A percentile compares a stretch with the other conserved stretches of the same genome.
These are phyloP conservation scores for Penicillium sumatraense DNA, from an alignment of 2,329 filamentous ascomycete genomes.

Conservation along the genomic window DNA sequence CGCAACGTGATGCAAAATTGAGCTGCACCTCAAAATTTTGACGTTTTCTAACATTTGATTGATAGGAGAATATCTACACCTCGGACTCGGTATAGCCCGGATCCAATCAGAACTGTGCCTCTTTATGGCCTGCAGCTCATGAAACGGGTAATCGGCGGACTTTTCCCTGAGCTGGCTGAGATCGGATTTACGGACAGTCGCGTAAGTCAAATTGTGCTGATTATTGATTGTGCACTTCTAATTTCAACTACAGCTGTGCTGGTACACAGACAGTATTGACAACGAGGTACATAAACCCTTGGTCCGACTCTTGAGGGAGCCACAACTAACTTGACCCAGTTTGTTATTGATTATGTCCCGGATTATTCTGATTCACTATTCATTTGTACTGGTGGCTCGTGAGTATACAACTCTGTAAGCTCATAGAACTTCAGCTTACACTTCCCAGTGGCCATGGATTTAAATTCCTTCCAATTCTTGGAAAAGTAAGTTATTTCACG, in stretches of 20 bases:
- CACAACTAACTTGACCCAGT: slow-evolving; percentile 9
- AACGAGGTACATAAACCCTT: slow-evolving; percentile 12
- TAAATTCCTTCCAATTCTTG: slow-evolving; percentile 37
- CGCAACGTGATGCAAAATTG: not conserved
- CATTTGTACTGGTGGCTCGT: slow-evolving; percentile 31
- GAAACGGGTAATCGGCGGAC: slow-evolving; percentile 26
- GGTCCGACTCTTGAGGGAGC: not conserved
- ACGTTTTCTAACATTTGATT: too few relatives aligned
- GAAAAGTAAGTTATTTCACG: slow-evolving; percentile 17
- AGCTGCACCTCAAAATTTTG: too few relatives aligned
- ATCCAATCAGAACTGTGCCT: slow-evolving; percentile 28
- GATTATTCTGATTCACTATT: slow-evolving; percentile 27
- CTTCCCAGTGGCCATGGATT: slow-evolving; percentile 32
- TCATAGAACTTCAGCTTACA: not conserved
- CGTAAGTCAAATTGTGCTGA: slow-evolving; percentile 6
- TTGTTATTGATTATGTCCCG: slow-evolving; percentile 30
- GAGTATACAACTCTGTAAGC: not conserved
- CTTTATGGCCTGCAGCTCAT: slow-evolving; percentile 27
- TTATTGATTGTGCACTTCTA: not conserved
- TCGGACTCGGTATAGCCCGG: slow-evolving; percentile 27
- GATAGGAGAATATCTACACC: slow-evolving; percentile 26
- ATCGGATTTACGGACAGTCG: slow-evolving; percentile 28
- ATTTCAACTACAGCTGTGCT: slow-evolving; percentile 17
- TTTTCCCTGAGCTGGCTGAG: slow-evolving; percentile 27
- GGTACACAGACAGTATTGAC: slow-evolving; percentile 29